These are phyloP conservation scores for Metarhizium brunneum DNA, from an alignment of 2,329 filamentous ascomycete species.

Conservation along the genomic window DNA sequence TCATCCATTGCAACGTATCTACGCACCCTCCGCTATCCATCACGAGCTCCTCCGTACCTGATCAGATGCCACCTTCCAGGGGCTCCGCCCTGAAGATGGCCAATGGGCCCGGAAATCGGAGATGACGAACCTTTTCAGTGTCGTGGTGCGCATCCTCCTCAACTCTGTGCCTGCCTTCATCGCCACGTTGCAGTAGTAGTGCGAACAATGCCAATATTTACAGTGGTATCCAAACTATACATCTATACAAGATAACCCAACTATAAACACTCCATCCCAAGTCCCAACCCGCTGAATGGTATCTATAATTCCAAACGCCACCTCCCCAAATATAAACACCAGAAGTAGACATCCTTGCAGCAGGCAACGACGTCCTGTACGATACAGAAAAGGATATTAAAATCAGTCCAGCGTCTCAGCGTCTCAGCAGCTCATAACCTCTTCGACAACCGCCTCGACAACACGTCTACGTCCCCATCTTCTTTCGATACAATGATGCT, in stretches of 20 bases:
- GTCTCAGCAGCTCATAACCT: neutral
- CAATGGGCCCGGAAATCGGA: too few relatives aligned
- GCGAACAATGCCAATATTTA: neutral
- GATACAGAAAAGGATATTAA: too few relatives aligned
- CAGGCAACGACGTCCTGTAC: neutral
- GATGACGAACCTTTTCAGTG: too few relatives aligned
- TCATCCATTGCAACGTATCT: neutral
- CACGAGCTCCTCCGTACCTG: neutral
- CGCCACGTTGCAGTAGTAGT: neutral
- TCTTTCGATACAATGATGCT: slow-evolving; percentile 29
- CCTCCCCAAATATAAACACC: neutral
- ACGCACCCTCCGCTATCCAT: slow-evolving; percentile 8
- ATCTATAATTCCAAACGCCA: neutral
- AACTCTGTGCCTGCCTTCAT: neutral
- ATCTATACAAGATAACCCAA: neutral
- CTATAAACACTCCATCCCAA: neutral
- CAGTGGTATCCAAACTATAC: neutral
- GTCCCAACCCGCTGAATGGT: neutral
- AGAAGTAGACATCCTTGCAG: neutral
- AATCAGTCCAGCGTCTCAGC: too few relatives aligned
- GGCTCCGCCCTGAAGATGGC: too few relatives aligned
- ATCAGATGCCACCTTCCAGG: too few relatives aligned
- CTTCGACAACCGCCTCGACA: slow-evolving; percentile 16
- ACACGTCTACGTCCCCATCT: slow-evolving; percentile 13
- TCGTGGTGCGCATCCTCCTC: neutral